These are phyloP conservation scores for Colletotrichum echinochloae DNA, from an alignment of 2,329 filamentous ascomycete genomes.

Conservation along the genomic window DNA sequence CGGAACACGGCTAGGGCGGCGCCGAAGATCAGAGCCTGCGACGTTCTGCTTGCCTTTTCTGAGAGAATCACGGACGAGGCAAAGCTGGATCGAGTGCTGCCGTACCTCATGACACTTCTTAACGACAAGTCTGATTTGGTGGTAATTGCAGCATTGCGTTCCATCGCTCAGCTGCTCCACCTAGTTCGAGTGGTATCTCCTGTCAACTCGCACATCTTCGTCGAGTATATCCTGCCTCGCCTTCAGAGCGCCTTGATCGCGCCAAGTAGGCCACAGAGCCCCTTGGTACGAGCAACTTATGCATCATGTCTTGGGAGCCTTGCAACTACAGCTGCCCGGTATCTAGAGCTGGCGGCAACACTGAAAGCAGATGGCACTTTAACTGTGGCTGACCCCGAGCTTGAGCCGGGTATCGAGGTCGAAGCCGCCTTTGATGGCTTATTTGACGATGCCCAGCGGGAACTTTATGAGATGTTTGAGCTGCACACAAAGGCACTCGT, in stretches of 20 bases:
- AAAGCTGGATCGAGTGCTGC: constrained; percentile 91
- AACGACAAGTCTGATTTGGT: constrained; percentile 87
- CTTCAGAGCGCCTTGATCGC: constrained; percentile 67
- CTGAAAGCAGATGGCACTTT: constrained; percentile 86
- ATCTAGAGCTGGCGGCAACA: constrained; percentile 91
- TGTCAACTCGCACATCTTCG: constrained; percentile 76
- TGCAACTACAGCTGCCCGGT: constrained; percentile 84
- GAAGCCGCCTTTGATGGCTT: constrained; percentile 82
- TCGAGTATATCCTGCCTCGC: constrained; percentile 75
- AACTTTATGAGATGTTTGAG: constrained; percentile 87
- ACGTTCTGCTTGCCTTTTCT: constrained; percentile 90
- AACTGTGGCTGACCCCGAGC: constrained; percentile 80
- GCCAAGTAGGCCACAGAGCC: constrained; percentile 65
- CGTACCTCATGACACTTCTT: constrained; percentile 86
- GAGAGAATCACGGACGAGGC: constrained; percentile 94
- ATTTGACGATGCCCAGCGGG: constrained; percentile 87
- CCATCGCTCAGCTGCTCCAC: constrained; percentile 88
- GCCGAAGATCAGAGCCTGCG: constrained; percentile 89
- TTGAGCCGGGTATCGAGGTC: constrained; percentile 76
- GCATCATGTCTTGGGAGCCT: constrained; percentile 91
- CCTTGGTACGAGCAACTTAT: constrained; percentile 88
- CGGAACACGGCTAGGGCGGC: constrained; percentile 89
- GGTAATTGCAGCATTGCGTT: constrained; percentile 84
- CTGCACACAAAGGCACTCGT: constrained; percentile 89
- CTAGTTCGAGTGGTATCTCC: constrained; percentile 90